phyloP scores from a whole-genome alignment of 2,329 filamentous ascomycete genomes.

The Passalora sequoiae region DNA sequence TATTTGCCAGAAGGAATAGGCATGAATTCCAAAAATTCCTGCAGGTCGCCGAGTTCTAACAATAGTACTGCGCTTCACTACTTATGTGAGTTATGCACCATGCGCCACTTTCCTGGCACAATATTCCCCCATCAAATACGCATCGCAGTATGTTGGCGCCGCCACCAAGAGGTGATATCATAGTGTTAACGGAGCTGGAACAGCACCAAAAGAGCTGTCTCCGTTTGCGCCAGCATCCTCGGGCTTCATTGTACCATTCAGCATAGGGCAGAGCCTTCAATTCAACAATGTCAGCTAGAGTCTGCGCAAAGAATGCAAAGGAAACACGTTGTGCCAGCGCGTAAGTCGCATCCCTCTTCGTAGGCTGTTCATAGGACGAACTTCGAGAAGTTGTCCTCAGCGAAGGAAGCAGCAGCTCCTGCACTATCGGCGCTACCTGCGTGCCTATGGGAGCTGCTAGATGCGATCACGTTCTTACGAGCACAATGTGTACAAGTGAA shows the following conservation, averaged over 20 bases:
- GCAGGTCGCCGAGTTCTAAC: no score
- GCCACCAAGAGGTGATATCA: no score
- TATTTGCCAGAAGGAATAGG: no score
- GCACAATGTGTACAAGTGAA: conserved; percentile 24
- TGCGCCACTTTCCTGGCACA: no score
- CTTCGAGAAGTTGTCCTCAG: conserved; percentile 14
- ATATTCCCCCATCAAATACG: no score
- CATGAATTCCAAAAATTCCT: no score
- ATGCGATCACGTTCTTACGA: conserved; percentile 6
- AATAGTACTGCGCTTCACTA: no score
- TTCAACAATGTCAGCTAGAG: conserved; percentile 28
- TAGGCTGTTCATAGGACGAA: conserved; percentile 22
- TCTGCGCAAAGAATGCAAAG: conserved; percentile 21
- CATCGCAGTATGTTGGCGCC: no score
- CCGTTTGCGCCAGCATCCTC: conserved; percentile 33
- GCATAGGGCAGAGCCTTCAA: conserved; percentile 69
- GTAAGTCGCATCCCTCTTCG: no score
- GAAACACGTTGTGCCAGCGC: no score
- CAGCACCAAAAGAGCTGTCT: conserved; percentile 33
- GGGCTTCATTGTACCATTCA: conserved; percentile 63
- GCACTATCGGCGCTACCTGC: conserved; percentile 16
- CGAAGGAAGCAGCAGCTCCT: conserved; percentile 11
- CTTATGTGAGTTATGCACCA: no score
- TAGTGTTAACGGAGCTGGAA: conserved; percentile 30
- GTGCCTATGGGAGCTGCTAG: conserved; percentile 16